These are phyloP conservation scores for Podospora pseudopauciseta DNA, from an alignment of 495 filamentous ascomycete species.

Conservation along the genomic window DNA sequence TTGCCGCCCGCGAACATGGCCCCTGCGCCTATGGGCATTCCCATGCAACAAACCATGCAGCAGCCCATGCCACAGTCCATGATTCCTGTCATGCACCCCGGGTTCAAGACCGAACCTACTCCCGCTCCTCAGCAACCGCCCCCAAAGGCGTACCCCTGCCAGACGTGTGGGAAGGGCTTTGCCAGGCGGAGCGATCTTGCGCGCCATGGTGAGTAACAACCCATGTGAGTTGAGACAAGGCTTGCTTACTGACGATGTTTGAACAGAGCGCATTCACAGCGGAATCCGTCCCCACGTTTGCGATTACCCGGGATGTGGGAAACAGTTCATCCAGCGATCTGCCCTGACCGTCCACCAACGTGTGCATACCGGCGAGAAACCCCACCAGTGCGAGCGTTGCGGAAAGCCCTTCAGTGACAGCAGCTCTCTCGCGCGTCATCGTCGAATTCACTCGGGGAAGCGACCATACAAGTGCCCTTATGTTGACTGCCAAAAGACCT, in stretches of 20 bases:
- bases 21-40: slow-evolving; percentile 42
- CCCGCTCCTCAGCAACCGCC: slow-evolving; percentile 25
- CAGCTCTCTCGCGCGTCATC: slow-evolving; percentile 88
- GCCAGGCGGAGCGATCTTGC: slow-evolving; percentile 92
- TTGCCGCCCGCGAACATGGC: slow-evolving; percentile 54
- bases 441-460: slow-evolving; percentile 92
- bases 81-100: slow-evolving; percentile 32
- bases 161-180: slow-evolving; percentile 86
- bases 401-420: slow-evolving; percentile 99
- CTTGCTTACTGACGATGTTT: slow-evolving; percentile 22
- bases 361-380: slow-evolving; percentile 97
- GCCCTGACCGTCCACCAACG: slow-evolving; percentile 92
- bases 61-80: slow-evolving; percentile 42
- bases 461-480: slow-evolving; percentile 97
- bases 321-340: slow-evolving; percentile 98
- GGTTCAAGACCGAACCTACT: slow-evolving; percentile 31
- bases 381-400: slow-evolving; percentile 95
- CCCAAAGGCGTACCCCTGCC: slow-evolving; percentile 83
- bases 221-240: background rate
- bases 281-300: slow-evolving; percentile 90
- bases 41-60: slow-evolving; percentile 16
- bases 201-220: slow-evolving; percentile 70
- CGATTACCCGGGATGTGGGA: slow-evolving; percentile 82
- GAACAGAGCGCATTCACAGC: slow-evolving; percentile 87
- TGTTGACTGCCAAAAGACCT: slow-evolving; percentile 97